Evolutionary conservation across 2,329 filamentous ascomycete species (phyloP), one percentile per base, ranked within the genome.

Genomic region (Colletotrichum cordylinicola): DNA sequence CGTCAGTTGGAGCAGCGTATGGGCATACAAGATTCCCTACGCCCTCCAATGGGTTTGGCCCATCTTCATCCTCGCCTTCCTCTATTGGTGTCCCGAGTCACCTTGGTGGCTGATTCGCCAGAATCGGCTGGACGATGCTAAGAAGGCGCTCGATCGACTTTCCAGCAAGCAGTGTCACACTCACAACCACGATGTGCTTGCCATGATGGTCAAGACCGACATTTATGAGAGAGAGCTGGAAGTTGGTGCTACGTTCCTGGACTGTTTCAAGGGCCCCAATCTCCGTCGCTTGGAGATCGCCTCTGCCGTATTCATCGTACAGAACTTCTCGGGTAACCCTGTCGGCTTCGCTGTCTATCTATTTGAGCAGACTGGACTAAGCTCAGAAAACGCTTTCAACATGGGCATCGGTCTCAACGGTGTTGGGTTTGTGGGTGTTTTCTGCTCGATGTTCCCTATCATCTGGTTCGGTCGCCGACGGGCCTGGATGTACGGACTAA

Each of bases 11-110:
- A 77, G 79, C 3, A 82, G 82, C 24, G 68, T 87, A 68, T 89
- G 86, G 85, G 84, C 85, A 0, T 90, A 87, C 77, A 82, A 85
- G 10, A 87, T 86, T 16, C 87, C 88, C 0, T 90, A 87, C 71
- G 87, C 84, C 2, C 69, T 89, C 0, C 87, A 90, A 75, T 90
- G 88, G 88, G 79, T 85, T 4, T 90, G 86, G 84, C 87, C 87
- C 0, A 80, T 85, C 2, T 80, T 86, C n/a, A 52, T 52, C n/a
- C 43, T 52, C 10, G 3, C 43, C 43, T 52, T 52, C 43, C 43
- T 52, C 2, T 52, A 52, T 4, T 52, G 43, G 43, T 52, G 43
- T 52, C 43, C n/a, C 12, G 43, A 52, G 43, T 52, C 43, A 4
- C 43, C 43, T 12, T 52, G 43, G 43, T 52, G 43, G n/a, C 43